Evolutionary conservation across 2,329 filamentous ascomycete species (phyloP).

Genomic region (Ophiostoma populinum): DNA sequence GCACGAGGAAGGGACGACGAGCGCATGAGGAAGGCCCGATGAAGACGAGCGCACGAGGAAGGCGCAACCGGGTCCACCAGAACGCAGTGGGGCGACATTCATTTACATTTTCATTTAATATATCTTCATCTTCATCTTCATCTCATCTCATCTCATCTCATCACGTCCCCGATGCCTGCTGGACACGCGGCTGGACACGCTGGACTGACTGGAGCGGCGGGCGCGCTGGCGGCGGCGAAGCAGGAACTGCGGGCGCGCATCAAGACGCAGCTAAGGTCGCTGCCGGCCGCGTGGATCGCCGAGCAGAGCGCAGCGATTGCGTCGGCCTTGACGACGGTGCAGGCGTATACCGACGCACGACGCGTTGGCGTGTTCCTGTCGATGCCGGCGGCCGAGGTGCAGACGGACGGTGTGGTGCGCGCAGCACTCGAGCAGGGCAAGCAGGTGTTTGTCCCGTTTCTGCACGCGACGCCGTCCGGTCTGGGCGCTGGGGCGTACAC

Average conservation of each 20-base stretch:
- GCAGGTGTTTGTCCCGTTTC: conserved; percentile 79
- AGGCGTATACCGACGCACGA: conserved; percentile 58
- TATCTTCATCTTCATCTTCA: no score
- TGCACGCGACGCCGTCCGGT: conserved; percentile 42
- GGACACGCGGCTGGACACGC: no score
- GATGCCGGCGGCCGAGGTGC: conserved; percentile 77
- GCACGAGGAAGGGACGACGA: no score
- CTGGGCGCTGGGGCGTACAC: conserved; percentile 22
- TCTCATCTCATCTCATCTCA: no score
- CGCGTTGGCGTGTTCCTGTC: conserved; percentile 78
- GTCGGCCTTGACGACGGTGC: conserved; percentile 44
- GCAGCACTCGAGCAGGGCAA: conserved; percentile 66
- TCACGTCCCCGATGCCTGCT: no score
- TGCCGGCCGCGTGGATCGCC: conserved; percentile 44
- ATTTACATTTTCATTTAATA: no score
- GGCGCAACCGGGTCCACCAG: no score
- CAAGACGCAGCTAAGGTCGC: conserved; percentile 42
- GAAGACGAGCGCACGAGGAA: no score
- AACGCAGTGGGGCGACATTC: no score
- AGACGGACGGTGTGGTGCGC: conserved; percentile 65
- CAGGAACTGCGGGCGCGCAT: conserved; percentile 56
- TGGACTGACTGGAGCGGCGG: no score
- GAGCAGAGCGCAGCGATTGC: conserved; percentile 54
- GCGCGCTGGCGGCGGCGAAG: conserved; percentile 50
- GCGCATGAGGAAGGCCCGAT: no score